Percentiles rank a stretch among this genome's conserved stretches.
phyloP scores from a whole-genome alignment of 108 stramenopile genomes.

The Licmophora abbreviata region DNA sequence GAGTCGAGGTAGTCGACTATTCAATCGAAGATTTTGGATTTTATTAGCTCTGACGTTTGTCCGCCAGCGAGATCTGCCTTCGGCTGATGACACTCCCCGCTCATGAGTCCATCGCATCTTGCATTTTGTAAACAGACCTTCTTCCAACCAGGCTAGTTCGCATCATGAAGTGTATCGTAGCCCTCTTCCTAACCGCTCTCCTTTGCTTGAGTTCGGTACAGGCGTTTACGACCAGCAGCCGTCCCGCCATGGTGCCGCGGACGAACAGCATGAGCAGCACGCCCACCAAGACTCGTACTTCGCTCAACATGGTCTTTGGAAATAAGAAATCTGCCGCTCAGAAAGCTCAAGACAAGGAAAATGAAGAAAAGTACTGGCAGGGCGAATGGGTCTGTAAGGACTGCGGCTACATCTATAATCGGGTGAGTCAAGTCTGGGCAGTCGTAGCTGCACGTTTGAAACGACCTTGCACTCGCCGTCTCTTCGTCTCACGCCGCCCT shows the following conservation, averaged over 20 bases:
- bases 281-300: conserved; percentile 32
- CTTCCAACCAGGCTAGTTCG: no score
- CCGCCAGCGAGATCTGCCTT: no score
- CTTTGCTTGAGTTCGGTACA: background rate
- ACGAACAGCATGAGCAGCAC: background rate
- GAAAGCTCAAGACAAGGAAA: conserved; percentile 52
- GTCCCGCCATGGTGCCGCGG: conserved; percentile 1
- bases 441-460: no score
- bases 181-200: background rate
- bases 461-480: background rate
- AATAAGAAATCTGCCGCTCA: conserved; percentile 62
- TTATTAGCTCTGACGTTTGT: no score
- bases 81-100: no score
- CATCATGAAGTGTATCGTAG: conserved; percentile 2
- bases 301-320: conserved; percentile 72
- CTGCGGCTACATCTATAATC: conserved; percentile 96
- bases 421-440: conserved; percentile 21
- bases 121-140: no score
- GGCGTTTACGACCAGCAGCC: background rate
- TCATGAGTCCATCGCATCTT: no score
- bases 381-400: conserved; percentile 98
- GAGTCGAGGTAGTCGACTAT: no score
- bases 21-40: no score
- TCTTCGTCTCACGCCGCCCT: background rate
- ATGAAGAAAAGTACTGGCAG: conserved; percentile 76